Conservation (phyloP, 2,329 filamentous ascomycete genomes). For the Penicillium sumatraense region DNA sequence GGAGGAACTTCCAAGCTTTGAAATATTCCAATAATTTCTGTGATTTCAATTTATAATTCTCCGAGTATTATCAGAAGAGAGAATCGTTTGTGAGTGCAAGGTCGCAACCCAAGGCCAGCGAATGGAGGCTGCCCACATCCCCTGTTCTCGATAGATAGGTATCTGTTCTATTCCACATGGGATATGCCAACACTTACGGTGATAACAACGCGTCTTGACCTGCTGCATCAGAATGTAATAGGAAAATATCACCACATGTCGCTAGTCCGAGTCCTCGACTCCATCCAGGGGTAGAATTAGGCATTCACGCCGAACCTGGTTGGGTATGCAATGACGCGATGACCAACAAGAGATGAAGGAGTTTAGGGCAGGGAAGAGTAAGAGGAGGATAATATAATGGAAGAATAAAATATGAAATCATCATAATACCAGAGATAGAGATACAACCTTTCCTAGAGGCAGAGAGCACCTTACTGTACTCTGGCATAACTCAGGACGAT, state of each 20-base stretch:
- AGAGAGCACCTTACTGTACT: too few relatives aligned
- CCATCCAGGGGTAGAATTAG: conserved; percentile 9
- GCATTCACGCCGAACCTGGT: conserved; percentile 17
- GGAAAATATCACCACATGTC: neutral
- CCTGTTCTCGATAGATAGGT: too few relatives aligned
- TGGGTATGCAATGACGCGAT: conserved; percentile 29
- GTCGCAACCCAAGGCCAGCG: too few relatives aligned
- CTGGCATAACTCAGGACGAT: neutral
- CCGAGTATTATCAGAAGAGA: neutral
- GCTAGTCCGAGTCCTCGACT: neutral
- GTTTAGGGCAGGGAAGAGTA: neutral
- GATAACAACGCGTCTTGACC: neutral
- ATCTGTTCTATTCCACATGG: too few relatives aligned
- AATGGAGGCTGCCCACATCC: neutral
- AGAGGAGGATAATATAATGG: neutral
- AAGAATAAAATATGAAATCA: neutral
- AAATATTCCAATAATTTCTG: too few relatives aligned
- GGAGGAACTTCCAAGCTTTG: too few relatives aligned
- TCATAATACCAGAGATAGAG: neutral
- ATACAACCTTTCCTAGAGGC: too few relatives aligned
- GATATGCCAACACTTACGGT: neutral
- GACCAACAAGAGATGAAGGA: conserved; percentile 11
- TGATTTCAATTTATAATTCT: too few relatives aligned
- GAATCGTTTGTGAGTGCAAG: too few relatives aligned
- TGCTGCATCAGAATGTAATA: neutral